These are phyloP conservation scores for Paramecium sonneborni DNA, from an alignment of 73 alveolate species.

Conservation along the genomic window DNA sequence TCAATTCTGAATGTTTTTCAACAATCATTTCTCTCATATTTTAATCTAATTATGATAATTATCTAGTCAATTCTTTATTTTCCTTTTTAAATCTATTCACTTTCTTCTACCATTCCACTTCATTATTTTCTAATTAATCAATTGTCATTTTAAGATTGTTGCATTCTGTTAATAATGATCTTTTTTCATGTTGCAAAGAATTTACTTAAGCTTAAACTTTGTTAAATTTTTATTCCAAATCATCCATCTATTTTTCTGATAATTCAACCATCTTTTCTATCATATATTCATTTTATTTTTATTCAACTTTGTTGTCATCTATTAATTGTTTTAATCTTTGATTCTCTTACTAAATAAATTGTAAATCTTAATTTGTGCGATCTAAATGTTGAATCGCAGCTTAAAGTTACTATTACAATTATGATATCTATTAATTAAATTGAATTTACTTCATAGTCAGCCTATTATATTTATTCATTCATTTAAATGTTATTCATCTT, in stretches of 20 bases:
- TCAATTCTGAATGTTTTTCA: conserved; percentile 8
- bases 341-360: background rate
- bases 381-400: conserved; percentile 44
- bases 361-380: background rate
- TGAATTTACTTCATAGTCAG: conserved; percentile 29
- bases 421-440: background rate
- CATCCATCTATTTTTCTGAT: conserved; percentile 52
- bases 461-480: conserved; percentile 15
- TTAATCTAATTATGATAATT: background rate
- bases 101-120: background rate
- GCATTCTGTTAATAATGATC: conserved; percentile 43
- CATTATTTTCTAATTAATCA: conserved; percentile 19
- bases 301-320: background rate
- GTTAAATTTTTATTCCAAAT: conserved; percentile 1
- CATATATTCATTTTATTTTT: conserved; percentile 35
- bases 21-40: conserved; percentile 53
- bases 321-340: background rate
- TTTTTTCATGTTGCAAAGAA: conserved; percentile 33
- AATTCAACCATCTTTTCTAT: conserved; percentile 54
- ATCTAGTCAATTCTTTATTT: conserved; percentile 33
- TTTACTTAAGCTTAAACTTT: conserved; percentile 38
- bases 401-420: background rate
- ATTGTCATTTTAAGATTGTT: background rate
- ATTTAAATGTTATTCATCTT: background rate
- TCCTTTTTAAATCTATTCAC: conserved; percentile 2